A percentile compares a stretch with the other conserved stretches of the same genome.
phyloP scores from a whole-genome alignment of 257 asterid genomes.

The Nicotiana paniculata region DNA sequence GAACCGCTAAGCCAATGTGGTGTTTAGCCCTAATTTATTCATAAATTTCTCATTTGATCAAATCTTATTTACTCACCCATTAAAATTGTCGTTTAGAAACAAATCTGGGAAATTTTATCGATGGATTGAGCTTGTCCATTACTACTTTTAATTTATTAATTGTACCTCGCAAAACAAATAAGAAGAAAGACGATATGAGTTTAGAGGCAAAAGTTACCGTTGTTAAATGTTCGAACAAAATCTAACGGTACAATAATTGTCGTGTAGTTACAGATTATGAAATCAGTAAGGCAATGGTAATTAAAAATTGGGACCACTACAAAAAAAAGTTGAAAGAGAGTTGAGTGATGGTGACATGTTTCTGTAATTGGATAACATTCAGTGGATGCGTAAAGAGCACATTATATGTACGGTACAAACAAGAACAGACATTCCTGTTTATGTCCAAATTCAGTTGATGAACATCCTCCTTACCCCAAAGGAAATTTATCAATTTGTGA shows the following conservation, averaged over 20 bases:
- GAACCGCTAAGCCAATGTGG: too few species aligned
- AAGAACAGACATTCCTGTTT: neutral
- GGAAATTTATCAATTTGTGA: neutral
- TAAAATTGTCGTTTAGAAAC: too few species aligned
- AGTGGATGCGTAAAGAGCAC: conserved; percentile 14
- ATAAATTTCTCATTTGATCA: too few species aligned
- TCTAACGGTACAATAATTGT: neutral
- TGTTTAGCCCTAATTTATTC: too few species aligned
- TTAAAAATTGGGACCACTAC: neutral
- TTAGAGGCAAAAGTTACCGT: too few species aligned
- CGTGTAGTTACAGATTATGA: neutral
- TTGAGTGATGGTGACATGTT: conserved; percentile 18
- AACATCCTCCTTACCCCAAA: neutral
- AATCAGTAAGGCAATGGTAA: neutral
- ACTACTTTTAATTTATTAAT: too few species aligned
- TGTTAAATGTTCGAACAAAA: too few species aligned
- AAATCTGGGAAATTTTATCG: too few species aligned
- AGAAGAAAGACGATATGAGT: too few species aligned
- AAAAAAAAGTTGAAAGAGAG: neutral
- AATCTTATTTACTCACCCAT: too few species aligned
- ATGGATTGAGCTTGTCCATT: too few species aligned
- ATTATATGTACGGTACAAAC: neutral
- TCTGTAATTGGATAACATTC: conserved; percentile 26
- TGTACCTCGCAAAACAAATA: too few species aligned
- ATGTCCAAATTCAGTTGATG: neutral